phyloP scores from a whole-genome alignment of 106 monocot species.

The Dendrobium chrysotoxum region DNA sequence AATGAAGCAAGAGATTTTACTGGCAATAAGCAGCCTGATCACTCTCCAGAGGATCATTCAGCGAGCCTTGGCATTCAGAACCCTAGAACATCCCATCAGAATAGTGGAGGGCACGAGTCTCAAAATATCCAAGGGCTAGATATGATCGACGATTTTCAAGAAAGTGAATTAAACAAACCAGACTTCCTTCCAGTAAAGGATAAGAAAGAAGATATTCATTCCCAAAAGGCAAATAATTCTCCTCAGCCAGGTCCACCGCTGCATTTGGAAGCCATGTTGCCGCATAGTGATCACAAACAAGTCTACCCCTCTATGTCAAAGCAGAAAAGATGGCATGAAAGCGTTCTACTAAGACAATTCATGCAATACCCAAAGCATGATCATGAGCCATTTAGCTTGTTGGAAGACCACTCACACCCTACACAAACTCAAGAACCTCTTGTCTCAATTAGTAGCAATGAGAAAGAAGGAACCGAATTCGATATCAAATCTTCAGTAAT shows the following conservation, averaged over 20 bases:
- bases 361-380: slow-evolving; percentile 47
- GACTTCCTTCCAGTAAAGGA: slow-evolving; percentile 16
- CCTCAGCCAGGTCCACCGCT: slow-evolving; percentile 27
- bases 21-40: slow-evolving; percentile 2
- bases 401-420: slow-evolving; percentile 27
- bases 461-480: slow-evolving; percentile 12
- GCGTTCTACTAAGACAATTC: slow-evolving; percentile 34
- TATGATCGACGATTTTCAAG: slow-evolving; percentile 19
- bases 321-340: slow-evolving; percentile 15
- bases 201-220: slow-evolving; percentile 3
- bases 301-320: slow-evolving; percentile 23
- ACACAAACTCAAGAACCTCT: slow-evolving; percentile 18
- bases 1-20: slow-evolving; percentile 6
- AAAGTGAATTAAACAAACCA: slow-evolving; percentile 17
- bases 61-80: slow-evolving; percentile 14
- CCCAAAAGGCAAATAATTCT: slow-evolving; percentile 13
- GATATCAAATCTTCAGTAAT: slow-evolving; percentile 25
- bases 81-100: slow-evolving; percentile 15
- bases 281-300: slow-evolving; percentile 21
- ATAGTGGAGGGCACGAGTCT: slow-evolving; percentile 3
- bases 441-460: slow-evolving; percentile 18
- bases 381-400: slow-evolving; percentile 28
- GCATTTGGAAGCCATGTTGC: slow-evolving; percentile 25
- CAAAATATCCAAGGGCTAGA: slow-evolving; percentile 23
- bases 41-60: slow-evolving; percentile 10